Evolutionary conservation across 371 early-diverging fungal species (phyloP), one percentile per base, ranked within the genome.

Genomic region (Syncephalis fuscata): DNA sequence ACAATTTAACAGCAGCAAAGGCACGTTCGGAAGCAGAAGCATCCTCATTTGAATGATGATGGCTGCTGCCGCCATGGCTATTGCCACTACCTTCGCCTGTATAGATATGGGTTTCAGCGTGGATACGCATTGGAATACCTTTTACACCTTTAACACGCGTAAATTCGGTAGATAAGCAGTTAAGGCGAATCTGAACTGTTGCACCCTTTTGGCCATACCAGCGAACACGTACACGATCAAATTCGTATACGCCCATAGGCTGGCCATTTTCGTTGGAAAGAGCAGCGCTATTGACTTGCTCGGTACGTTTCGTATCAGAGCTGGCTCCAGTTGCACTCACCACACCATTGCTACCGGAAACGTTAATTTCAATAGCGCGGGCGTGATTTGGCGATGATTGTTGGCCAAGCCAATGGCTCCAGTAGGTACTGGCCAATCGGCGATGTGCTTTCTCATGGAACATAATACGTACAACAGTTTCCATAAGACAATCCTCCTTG

Each of bases 101-200:
- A 3, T 44, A 47, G 22, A 39, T 40, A 5, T 53, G 39, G 8
- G 67, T 75, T 49, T 76, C 71, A 41, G 75, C 62, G 45, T 73
- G 71, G 20, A 77, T 63, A 3, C 85, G 70, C 48, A 86, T 63
- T 11, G 84, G 82, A 32, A 85, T 83, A 0, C 87, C 87, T 55
- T 85, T 86, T 52, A 86, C 83, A 9, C 87, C 87, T 55, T 86
- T 85, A 59, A 84, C 80, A 14, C 81, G 62, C 16, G 82, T 78
- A 53, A 86, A 86, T 48, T 86, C 87, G 1, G 87, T 86, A 0
- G 85, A 85, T 2, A 86, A 58, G 50, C 83, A 82, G 55, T 82
- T 77, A 56, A 86, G 82, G 36, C 73, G 73, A n/a, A 85, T 50
- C 58, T 69, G 68, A 21, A 84, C 59, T 46, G 77, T 82, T 37